phyloP scores from a whole-genome alignment of 2,329 filamentous ascomycete genomes.

The Cladosporium sp. region DNA sequence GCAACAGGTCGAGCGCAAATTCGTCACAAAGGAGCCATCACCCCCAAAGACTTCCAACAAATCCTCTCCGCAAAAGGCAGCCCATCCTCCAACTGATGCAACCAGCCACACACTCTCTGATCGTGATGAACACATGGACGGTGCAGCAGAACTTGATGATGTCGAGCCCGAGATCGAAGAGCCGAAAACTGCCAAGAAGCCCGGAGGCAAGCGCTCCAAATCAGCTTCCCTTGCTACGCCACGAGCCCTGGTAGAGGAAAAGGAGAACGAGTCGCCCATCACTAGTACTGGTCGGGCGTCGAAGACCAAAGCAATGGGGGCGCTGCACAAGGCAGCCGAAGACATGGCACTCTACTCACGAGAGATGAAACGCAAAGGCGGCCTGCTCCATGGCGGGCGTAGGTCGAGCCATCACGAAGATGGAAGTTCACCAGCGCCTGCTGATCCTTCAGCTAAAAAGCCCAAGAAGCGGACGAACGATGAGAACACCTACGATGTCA shows the following conservation, averaged over 20 bases:
- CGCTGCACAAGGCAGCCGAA: constrained; percentile 69
- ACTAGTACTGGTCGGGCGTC: constrained; percentile 73
- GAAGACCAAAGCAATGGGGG: constrained; percentile 76
- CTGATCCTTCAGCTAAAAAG: constrained; percentile 13
- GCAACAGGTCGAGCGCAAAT: constrained; percentile 64
- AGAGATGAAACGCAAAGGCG: constrained; percentile 77
- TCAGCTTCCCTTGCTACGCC: constrained; percentile 24
- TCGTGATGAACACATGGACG: neutral
- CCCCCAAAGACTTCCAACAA: constrained; percentile 21
- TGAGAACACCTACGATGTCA: constrained; percentile 35
- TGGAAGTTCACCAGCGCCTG: constrained; percentile 26
- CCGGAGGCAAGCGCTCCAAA: constrained; percentile 25
- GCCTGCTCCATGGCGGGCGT: constrained; percentile 56
- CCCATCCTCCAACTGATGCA: constrained; percentile 14
- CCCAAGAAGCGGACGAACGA: constrained; percentile 35
- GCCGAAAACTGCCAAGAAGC: constrained; percentile 24
- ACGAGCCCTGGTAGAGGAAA: constrained; percentile 37
- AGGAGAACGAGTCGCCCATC: constrained; percentile 80
- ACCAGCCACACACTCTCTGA: constrained; percentile 8
- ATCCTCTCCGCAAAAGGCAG: constrained; percentile 18
- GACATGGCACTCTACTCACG: constrained; percentile 91
- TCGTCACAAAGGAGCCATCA: constrained; percentile 39
- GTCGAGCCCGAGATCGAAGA: constrained; percentile 17
- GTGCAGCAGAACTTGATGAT: constrained; percentile 13
- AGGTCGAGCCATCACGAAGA: constrained; percentile 42